A percentile compares a stretch with the other conserved stretches of the same genome.
These are phyloP conservation scores for Nicotiana obtusifolia DNA, from an alignment of 257 asterid species.

Conservation along the genomic window DNA sequence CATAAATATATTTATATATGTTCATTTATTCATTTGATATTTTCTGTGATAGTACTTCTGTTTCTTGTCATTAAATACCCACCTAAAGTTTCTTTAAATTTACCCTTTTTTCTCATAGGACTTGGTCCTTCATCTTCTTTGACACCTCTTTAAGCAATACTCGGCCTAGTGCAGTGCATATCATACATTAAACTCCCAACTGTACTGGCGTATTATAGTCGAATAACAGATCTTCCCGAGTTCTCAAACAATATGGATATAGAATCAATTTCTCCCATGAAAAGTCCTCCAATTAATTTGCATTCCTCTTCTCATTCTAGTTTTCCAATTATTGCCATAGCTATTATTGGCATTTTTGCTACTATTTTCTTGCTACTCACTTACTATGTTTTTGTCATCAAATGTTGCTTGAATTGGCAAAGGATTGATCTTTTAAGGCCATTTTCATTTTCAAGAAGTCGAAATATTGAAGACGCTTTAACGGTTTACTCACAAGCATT, in stretches of 20 bases:
- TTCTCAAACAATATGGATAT: neutral
- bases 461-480: constrained; percentile 22
- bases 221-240: neutral
- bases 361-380: constrained; percentile 65
- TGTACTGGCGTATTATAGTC: neutral
- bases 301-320: constrained; percentile 39
- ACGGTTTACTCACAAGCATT: constrained; percentile 22
- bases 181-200: too few species aligned
- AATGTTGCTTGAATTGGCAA: constrained; percentile 79
- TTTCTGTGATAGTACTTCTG: constrained; percentile 11
- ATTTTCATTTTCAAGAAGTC: constrained; percentile 47
- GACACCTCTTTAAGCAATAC: constrained; percentile 9
- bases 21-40: neutral
- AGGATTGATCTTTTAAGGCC: constrained; percentile 50
- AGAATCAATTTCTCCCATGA: constrained; percentile 9
- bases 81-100: constrained; percentile 18
- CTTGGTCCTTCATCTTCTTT: neutral
- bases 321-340: constrained; percentile 73
- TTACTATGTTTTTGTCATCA: constrained; percentile 80
- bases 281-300: constrained; percentile 21
- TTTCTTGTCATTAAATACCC: constrained; percentile 20
- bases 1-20: too few species aligned
- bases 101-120: constrained; percentile 9
- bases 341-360: constrained; percentile 71
- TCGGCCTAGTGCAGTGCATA: constrained; percentile 17